phyloP scores from a whole-genome alignment of 129 eudicot species.

The Artemisia tridentata region DNA sequence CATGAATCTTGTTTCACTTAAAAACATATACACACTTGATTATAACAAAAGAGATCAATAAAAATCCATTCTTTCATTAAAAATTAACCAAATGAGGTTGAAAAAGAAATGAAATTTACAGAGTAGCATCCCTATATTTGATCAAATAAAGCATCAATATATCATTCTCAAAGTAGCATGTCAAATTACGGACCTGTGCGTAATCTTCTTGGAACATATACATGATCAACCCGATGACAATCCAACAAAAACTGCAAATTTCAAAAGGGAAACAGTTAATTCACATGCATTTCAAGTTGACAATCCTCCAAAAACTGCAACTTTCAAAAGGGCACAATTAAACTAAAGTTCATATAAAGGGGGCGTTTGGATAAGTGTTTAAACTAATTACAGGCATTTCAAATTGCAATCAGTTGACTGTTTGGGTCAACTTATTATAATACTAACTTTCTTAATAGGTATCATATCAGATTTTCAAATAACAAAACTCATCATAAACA shows the following conservation, averaged over 20 bases:
- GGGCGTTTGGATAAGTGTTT: slow-evolving; percentile 3
- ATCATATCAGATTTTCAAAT: neutral
- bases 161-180: neutral
- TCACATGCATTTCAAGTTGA: neutral
- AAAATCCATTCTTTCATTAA: slow-evolving; percentile 1
- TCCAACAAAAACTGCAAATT: slow-evolving; percentile 51
- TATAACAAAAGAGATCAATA: neutral
- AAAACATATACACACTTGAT: slow-evolving; percentile 1
- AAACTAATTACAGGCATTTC: neutral
- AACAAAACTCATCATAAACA: neutral
- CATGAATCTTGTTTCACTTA: neutral
- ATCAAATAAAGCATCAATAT: neutral
- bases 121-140: neutral
- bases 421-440: neutral
- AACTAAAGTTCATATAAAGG: slow-evolving; percentile 7
- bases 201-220: slow-evolving; percentile 59
- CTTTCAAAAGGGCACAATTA: neutral
- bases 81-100: slow-evolving; percentile 1
- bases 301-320: slow-evolving; percentile 44
- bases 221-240: slow-evolving; percentile 38
- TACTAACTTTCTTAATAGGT: neutral
- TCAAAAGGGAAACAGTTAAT: neutral
- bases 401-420: neutral
- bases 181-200: slow-evolving; percentile 57
- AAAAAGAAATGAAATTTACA: neutral